phyloP scores from a whole-genome alignment of 257 asterid genomes.

The Asclepias syriaca region DNA sequence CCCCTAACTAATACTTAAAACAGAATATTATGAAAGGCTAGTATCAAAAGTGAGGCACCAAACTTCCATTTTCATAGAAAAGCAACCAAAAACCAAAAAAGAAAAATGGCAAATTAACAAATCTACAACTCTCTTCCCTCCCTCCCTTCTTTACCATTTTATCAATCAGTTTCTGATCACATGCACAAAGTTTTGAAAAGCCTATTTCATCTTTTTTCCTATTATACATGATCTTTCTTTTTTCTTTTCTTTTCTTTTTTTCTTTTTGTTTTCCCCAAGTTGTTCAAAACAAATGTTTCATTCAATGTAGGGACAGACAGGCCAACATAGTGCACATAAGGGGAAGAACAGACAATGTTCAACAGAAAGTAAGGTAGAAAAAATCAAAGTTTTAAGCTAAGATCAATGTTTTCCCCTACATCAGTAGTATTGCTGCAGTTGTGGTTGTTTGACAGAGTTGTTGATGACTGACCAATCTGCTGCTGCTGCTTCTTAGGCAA shows the following conservation, averaged over 20 bases:
- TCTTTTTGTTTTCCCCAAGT: neutral
- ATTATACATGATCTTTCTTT: too few species aligned
- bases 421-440: constrained; percentile 24
- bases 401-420: constrained; percentile 58
- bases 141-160: neutral
- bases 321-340: neutral
- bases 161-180: neutral
- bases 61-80: constrained; percentile 8
- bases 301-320: neutral
- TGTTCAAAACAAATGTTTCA: neutral
- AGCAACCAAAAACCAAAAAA: neutral
- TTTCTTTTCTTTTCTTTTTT: too few species aligned
- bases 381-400: constrained; percentile 50
- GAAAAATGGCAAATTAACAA: neutral
- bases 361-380: too few species aligned
- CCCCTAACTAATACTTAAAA: neutral
- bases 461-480: constrained; percentile 14
- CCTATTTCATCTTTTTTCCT: too few species aligned
- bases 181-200: constrained; percentile 2
- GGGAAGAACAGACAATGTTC: neutral
- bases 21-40: neutral
- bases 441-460: constrained; percentile 23
- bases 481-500: constrained; percentile 23
- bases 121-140: neutral
- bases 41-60: constrained; percentile 4